phyloP scores from a whole-genome alignment of 2,329 filamentous ascomycete genomes.

The Didymella arachidicola region DNA sequence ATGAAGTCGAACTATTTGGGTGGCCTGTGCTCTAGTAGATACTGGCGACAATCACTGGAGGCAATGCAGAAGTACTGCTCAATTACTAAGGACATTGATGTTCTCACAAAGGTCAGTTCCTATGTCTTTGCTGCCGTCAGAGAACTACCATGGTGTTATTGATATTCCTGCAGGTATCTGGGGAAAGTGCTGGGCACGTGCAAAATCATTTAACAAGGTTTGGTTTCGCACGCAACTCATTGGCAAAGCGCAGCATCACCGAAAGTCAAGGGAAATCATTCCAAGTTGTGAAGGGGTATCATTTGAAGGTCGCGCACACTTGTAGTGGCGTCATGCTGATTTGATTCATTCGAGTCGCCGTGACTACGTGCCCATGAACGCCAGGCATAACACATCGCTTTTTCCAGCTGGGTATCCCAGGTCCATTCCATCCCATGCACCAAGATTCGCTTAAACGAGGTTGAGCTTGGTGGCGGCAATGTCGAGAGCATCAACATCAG shows the following conservation, averaged over 20 bases:
- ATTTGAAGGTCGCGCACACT: constrained; percentile 24
- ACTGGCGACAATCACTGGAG: neutral
- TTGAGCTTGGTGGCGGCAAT: constrained; percentile 99
- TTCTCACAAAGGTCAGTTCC: neutral
- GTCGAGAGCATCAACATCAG: constrained; percentile 97
- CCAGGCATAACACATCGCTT: constrained; percentile 49
- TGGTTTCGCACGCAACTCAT: neutral
- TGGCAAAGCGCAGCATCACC: neutral
- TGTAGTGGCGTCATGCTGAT: constrained; percentile 43
- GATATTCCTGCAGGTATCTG: neutral
- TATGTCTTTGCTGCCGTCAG: neutral
- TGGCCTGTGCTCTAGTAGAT: neutral
- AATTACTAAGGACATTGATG: neutral
- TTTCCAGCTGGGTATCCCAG: constrained; percentile 47
- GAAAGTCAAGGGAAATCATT: neutral
- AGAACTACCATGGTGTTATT: neutral
- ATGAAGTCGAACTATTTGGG: constrained; percentile 11
- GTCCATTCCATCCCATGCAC: constrained; percentile 38
- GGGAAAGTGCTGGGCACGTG: neutral
- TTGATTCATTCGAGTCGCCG: constrained; percentile 49
- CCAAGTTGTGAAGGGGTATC: constrained; percentile 22
- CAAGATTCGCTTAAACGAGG: constrained; percentile 76
- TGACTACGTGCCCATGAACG: constrained; percentile 51
- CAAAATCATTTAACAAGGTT: neutral
- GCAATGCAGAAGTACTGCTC: neutral